Evolutionary conservation across 2,329 filamentous ascomycete species (phyloP).

Genomic region (Calonectria henricotiae): DNA sequence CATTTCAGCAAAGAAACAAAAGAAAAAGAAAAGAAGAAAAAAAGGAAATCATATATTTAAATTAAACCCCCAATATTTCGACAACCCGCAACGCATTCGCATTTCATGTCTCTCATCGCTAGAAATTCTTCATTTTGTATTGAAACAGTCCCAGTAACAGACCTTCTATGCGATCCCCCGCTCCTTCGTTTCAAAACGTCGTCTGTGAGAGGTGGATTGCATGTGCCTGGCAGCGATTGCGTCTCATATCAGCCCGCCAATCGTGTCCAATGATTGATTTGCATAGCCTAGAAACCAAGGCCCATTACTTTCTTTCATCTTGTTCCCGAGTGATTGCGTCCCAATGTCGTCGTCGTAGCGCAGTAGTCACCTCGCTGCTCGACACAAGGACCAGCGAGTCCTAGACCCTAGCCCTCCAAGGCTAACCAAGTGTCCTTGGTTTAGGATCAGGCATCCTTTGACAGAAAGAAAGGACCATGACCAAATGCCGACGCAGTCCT

Average conservation of each 20-base stretch:
- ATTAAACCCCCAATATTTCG: not conserved
- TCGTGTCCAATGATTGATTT: constrained; percentile 4
- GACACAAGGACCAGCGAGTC: constrained; percentile 25
- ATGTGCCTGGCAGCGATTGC: not conserved
- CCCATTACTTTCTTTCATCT: not conserved
- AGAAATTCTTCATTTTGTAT: constrained; percentile 16
- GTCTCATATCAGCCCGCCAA: constrained; percentile 6
- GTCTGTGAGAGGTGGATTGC: constrained; percentile 23
- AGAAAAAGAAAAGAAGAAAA: too few relatives aligned
- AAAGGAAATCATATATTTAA: not conserved
- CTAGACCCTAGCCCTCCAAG: constrained; percentile 30
- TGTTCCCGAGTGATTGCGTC: not conserved
- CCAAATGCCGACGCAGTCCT: not conserved
- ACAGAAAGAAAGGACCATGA: not conserved
- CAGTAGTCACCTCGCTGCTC: not conserved
- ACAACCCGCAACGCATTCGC: constrained; percentile 7
- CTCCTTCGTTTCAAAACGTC: constrained; percentile 30
- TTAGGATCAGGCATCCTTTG: not conserved
- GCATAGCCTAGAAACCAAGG: not conserved
- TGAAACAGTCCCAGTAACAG: constrained; percentile 23
- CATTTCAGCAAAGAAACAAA: constrained; percentile 32
- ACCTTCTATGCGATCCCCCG: constrained; percentile 15
- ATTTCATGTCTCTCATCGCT: not conserved
- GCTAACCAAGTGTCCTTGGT: not conserved
- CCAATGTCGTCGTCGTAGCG: too few relatives aligned